Evolutionary conservation across 2,329 filamentous ascomycete genomes (phyloP).

Genomic region (Pseudogymnoascus verrucosus): DNA sequence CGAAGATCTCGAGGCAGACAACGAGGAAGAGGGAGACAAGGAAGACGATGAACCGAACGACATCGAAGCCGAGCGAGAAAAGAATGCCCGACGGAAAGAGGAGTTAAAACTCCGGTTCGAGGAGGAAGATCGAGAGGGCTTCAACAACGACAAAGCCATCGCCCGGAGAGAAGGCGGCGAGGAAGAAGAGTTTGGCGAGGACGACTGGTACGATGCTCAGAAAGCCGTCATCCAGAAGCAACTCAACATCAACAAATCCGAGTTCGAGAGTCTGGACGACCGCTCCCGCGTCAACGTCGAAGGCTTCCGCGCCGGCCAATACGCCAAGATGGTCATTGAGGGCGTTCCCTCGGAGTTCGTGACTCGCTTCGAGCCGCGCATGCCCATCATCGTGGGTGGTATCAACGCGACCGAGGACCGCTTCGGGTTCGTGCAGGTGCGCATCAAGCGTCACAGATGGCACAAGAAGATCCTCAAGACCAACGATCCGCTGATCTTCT

Average conservation of each 20-base stretch:
- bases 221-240: conserved; percentile 95
- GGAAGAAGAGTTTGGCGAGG: conserved; percentile 82
- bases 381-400: conserved; percentile 85
- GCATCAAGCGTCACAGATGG: conserved; percentile 97
- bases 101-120: conserved; percentile 92
- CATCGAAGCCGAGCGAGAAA: conserved; percentile 82
- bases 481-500: conserved; percentile 95
- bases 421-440: conserved; percentile 89
- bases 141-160: conserved; percentile 79
- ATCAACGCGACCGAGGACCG: conserved; percentile 88
- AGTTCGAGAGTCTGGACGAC: conserved; percentile 83
- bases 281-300: conserved; percentile 75
- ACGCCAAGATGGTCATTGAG: conserved; percentile 83
- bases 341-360: conserved; percentile 88
- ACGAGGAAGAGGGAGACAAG: conserved; percentile 36
- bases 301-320: conserved; percentile 85
- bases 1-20: conserved; percentile 72
- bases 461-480: conserved; percentile 99
- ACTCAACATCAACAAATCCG: conserved; percentile 89
- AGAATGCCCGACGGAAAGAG: conserved; percentile 86
- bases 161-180: conserved; percentile 61
- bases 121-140: conserved; percentile 94
- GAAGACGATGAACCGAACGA: conserved; percentile 32
- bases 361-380: conserved; percentile 68
- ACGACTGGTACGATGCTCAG: conserved; percentile 97